Percentiles rank a stretch among this genome's conserved stretches.
phyloP scores from a whole-genome alignment of 768 basidiomycete species.

The Tephrocybe rancida region DNA sequence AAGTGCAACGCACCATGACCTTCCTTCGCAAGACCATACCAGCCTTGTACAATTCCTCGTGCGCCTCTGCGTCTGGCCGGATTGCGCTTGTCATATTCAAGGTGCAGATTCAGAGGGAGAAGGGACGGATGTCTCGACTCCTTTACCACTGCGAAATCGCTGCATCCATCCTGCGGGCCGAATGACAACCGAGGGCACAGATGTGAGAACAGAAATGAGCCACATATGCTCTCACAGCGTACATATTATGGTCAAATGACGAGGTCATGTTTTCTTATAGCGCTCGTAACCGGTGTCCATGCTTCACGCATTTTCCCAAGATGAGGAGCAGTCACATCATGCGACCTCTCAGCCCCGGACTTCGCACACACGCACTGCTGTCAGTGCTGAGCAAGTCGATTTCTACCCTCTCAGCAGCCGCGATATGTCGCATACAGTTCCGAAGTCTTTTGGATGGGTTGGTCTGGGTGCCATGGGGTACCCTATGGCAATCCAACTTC shows the following conservation, averaged over 20 bases:
- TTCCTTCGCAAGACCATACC: conserved; percentile 41
- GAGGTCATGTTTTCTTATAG: neutral
- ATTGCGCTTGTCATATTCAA: conserved; percentile 21
- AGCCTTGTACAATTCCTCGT: conserved; percentile 43
- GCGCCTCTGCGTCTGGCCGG: conserved; percentile 35
- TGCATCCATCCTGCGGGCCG: neutral
- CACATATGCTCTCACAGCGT: too few species aligned
- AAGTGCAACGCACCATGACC: conserved; percentile 37
- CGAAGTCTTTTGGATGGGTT: conserved; percentile 37
- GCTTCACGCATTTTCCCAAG: neutral
- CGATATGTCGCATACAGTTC: conserved; percentile 19
- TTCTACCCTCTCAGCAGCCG: too few species aligned
- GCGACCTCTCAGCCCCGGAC: too few species aligned
- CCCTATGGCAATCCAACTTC: conserved; percentile 42
- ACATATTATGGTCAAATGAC: neutral
- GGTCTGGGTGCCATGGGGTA: conserved; percentile 47
- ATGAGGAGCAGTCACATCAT: too few species aligned
- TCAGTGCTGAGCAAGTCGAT: too few species aligned
- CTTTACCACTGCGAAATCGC: neutral
- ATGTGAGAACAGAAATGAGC: too few species aligned
- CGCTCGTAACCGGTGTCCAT: neutral
- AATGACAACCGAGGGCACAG: neutral
- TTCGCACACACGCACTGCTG: too few species aligned
- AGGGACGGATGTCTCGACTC: neutral
- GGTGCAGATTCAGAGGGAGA: neutral